A percentile compares a stretch with the other conserved stretches of the same genome.
phyloP scores from a whole-genome alignment of 306 rosid genomes.

The Medicago truncatula region DNA sequence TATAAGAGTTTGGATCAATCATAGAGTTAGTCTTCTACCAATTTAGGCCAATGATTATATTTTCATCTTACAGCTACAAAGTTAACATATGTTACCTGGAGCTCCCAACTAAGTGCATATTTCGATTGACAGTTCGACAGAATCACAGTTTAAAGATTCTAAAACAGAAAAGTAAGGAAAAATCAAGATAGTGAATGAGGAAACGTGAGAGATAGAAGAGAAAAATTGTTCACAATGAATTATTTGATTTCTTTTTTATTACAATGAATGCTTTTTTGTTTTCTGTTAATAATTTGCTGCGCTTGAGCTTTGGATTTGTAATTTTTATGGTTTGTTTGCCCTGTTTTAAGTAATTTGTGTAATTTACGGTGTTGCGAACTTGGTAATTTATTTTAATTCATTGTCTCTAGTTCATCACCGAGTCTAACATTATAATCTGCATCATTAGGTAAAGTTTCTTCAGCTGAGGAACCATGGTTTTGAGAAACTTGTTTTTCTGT shows the following conservation, averaged over 20 bases:
- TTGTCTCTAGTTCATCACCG: neutral
- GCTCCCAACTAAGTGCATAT: too few species aligned
- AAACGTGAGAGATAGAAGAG: neutral
- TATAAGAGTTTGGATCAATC: neutral
- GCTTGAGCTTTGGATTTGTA: neutral
- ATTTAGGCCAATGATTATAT: neutral
- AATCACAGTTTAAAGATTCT: neutral
- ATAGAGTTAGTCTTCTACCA: neutral
- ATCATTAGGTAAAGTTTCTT: neutral
- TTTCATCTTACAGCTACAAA: neutral
- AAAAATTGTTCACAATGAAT: neutral
- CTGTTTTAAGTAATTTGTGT: neutral
- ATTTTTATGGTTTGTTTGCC: neutral
- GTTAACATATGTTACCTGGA: neutral
- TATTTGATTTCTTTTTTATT: neutral
- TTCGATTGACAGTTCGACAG: neutral
- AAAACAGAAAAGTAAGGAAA: neutral
- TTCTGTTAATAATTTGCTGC: neutral
- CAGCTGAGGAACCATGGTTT: neutral
- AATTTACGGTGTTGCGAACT: neutral
- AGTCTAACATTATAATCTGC: neutral
- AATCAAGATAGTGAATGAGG: neutral
- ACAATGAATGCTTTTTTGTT: neutral
- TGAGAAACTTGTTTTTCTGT: neutral
- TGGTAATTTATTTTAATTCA: neutral